These are phyloP conservation scores for Candida buenavistaensis DNA, from an alignment of 1,139 yeast species.

Conservation along the genomic window DNA sequence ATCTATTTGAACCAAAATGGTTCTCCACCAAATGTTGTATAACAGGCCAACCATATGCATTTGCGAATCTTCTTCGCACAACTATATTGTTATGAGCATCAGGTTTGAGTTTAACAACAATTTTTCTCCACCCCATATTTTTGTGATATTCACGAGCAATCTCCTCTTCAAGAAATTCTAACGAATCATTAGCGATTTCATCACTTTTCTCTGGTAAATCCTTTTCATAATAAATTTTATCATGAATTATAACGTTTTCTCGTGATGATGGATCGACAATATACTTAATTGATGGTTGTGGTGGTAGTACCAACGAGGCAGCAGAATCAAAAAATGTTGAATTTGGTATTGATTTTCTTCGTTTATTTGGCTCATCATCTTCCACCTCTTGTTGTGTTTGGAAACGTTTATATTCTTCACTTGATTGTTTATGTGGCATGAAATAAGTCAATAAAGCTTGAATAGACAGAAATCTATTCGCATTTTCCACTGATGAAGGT, in stretches of 20 bases:
- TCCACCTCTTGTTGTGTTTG: conserved; percentile 24
- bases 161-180: conserved; percentile 60
- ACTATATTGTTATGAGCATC: conserved; percentile 96
- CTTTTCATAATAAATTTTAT: conserved; percentile 37
- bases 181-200: conserved; percentile 14
- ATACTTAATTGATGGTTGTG: conserved; percentile 71
- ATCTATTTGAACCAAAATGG: conserved; percentile 24
- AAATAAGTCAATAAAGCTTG: conserved; percentile 48
- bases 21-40: conserved; percentile 68
- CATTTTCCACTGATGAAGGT: conserved; percentile 10
- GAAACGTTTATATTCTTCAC: conserved; percentile 26
- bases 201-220: conserved; percentile 27
- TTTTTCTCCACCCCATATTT: conserved; percentile 88
- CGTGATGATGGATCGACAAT: conserved; percentile 59
- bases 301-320: conserved; percentile 78
- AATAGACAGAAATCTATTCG: conserved; percentile 28
- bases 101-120: conserved; percentile 78
- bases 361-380: conserved; percentile 7
- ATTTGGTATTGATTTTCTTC: conserved; percentile 48
- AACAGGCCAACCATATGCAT: conserved; percentile 97
- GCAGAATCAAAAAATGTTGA: conserved; percentile 84
- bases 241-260: conserved; percentile 39
- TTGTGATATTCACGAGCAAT: conserved; percentile 90
- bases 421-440: conserved; percentile 40
- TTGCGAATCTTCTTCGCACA: conserved; percentile 85